A percentile compares a stretch with the other conserved stretches of the same genome.
phyloP scores from a whole-genome alignment of 2,329 filamentous ascomycete species.

The Curvularia verruculosa region DNA sequence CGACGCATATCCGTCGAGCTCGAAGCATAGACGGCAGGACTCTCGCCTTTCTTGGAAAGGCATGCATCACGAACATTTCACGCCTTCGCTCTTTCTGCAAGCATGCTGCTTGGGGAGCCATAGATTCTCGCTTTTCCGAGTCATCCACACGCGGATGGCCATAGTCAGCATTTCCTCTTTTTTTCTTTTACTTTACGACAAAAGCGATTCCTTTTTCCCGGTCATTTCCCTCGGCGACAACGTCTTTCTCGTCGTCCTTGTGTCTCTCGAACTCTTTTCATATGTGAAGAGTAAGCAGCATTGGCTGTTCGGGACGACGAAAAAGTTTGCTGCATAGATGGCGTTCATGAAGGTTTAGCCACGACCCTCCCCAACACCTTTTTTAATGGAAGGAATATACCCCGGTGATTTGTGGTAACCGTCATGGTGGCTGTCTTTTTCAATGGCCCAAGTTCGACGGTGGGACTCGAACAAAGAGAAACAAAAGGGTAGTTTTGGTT shows the following conservation, averaged over 20 bases:
- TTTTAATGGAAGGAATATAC: slow-evolving; percentile 46
- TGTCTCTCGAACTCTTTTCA: slow-evolving; percentile 34
- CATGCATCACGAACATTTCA: slow-evolving; percentile 51
- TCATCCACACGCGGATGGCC: slow-evolving; percentile 45
- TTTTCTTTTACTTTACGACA: slow-evolving; percentile 24
- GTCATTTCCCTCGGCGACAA: slow-evolving; percentile 39
- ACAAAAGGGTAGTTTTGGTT: slow-evolving; percentile 28
- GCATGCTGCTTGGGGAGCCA: slow-evolving; percentile 50
- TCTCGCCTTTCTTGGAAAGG: slow-evolving; percentile 39
- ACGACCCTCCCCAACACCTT: slow-evolving; percentile 25
- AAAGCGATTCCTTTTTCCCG: slow-evolving; percentile 51
- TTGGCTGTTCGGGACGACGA: slow-evolving; percentile 41
- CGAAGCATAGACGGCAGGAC: slow-evolving; percentile 47
- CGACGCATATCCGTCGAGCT: slow-evolving; percentile 46
- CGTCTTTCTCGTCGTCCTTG: slow-evolving; percentile 39
- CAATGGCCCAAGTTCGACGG: slow-evolving; percentile 34
- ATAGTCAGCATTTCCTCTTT: slow-evolving; percentile 34
- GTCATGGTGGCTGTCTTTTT: slow-evolving; percentile 31
- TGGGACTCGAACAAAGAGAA: slow-evolving; percentile 28
- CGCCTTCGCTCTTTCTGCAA: slow-evolving; percentile 46
- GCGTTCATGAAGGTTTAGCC: slow-evolving; percentile 45
- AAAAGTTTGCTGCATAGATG: slow-evolving; percentile 48
- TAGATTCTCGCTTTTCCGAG: slow-evolving; percentile 51
- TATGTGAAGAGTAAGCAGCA: slow-evolving; percentile 32
- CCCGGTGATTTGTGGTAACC: slow-evolving; percentile 36